Evolutionary conservation across 495 filamentous ascomycete genomes (phyloP), one percentile per base, ranked within the genome.

Genomic region (Aspergillus diversus): DNA sequence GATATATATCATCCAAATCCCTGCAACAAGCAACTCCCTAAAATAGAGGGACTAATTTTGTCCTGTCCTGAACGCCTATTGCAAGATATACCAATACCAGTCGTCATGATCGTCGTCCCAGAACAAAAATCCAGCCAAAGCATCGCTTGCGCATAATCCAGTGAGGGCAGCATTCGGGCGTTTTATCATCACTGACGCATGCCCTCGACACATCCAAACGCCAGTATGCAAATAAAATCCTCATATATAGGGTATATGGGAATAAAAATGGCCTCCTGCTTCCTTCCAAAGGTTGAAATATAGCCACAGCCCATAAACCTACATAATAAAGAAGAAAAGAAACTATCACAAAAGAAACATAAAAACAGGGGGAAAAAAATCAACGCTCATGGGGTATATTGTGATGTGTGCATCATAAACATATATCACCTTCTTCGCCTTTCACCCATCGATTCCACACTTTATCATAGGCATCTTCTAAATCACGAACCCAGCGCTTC

Each of bases 341-440:
- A 57, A 16, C 7, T 33, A 33, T 6, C 7, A 49, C 56, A 52
- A 33, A 61, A 21, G 48, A 60, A 61, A 27, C 42, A 51, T 31
- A 59, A 43, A 12, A 37, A 61, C 47, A 50, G 32, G 42, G 13
- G 49, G 33, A 63, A 54, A 47, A 16, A 64, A 69, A 66, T 61
- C 53, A 64, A 66, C 64, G 67, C 67, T 69, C 61, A 69, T 57
- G 59, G 67, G 67, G 67, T 69, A 66, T 69, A 66, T 64, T 61
- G 33, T 72, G 70, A 71, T 67, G 73, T 70, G 69, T 66, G 70
- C 65, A 75, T 79, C 76, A 81, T 77, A 82, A 77, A 84, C 84
- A 94, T 62, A 99, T 95, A 83, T 99, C 95, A 51, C 95, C 92
- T 35, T 92, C 90, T 79, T 91, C 88, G 35, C 91, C 92, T 35